Conservation (phyloP, 148 eudicot species). For the Hydrangea macrophylla region DNA sequence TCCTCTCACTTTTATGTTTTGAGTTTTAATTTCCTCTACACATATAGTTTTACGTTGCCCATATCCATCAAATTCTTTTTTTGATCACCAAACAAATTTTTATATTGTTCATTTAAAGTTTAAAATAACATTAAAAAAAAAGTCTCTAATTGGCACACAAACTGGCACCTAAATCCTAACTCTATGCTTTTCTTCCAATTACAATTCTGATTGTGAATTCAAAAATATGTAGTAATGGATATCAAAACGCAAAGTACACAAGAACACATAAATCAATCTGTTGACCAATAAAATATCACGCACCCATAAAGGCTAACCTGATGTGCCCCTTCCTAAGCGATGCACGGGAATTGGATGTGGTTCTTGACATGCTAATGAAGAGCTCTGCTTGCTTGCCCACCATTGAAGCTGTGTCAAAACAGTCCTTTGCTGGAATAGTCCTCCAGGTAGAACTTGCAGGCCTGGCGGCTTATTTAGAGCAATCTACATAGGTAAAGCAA, state of each 20-base stretch:
- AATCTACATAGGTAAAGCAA: constrained; percentile 37
- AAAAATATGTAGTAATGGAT: too few species aligned
- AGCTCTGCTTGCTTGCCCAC: constrained; percentile 34
- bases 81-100: too few species aligned
- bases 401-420: constrained; percentile 81
- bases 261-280: too few species aligned
- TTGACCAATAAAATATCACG: background rate
- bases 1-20: too few species aligned
- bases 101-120: background rate
- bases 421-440: constrained; percentile 93
- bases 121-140: too few species aligned
- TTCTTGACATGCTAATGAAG: constrained; percentile 35
- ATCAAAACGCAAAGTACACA: background rate
- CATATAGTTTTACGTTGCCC: too few species aligned
- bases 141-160: too few species aligned
- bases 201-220: background rate
- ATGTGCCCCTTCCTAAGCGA: constrained; percentile 94
- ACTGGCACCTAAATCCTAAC: background rate
- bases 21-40: too few species aligned
- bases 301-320: constrained; percentile 48
- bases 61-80: too few species aligned
- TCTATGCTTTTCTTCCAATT: background rate
- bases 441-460: constrained; percentile 90
- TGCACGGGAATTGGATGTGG: constrained; percentile 87
- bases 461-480: constrained; percentile 88